Evolutionary conservation across 2,329 filamentous ascomycete genomes (phyloP).

Genomic region (Ceratocystis cubensis): DNA sequence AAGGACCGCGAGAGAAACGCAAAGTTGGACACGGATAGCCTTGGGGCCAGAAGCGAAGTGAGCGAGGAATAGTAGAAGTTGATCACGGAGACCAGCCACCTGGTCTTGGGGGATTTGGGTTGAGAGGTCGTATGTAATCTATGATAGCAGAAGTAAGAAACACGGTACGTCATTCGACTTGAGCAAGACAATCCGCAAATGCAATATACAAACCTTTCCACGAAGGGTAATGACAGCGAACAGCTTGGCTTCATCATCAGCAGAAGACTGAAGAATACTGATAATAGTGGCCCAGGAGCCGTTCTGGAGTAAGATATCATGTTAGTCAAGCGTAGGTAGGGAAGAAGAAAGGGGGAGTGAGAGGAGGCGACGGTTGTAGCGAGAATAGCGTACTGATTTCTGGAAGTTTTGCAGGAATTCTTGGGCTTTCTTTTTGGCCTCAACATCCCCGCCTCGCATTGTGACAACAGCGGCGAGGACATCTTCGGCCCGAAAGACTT

Average conservation of each 20-base stretch:
- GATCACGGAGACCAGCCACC: conserved; percentile 65
- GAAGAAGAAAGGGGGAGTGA: neutral
- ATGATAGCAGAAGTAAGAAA: conserved; percentile 14
- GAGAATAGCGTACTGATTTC: conserved; percentile 61
- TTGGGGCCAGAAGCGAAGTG: conserved; percentile 72
- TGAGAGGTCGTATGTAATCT: conserved; percentile 92
- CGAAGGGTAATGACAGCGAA: conserved; percentile 96
- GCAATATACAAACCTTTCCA: conserved; percentile 60
- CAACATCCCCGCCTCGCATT: conserved; percentile 74
- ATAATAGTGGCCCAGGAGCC: conserved; percentile 87
- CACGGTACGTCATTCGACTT: neutral
- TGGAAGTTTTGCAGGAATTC: conserved; percentile 89
- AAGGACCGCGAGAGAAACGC: conserved; percentile 84
- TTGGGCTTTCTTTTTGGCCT: conserved; percentile 79
- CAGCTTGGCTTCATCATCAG: conserved; percentile 73
- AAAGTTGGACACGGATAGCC: conserved; percentile 78
- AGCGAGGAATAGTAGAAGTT: conserved; percentile 69
- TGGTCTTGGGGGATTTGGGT: conserved; percentile 70
- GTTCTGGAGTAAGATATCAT: conserved; percentile 41
- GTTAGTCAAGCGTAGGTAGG: neutral
- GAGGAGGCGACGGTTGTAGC: neutral
- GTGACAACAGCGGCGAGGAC: conserved; percentile 81
- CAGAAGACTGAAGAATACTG: conserved; percentile 68
- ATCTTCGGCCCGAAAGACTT: conserved; percentile 59
- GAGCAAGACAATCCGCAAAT: neutral